A percentile compares a stretch with the other conserved stretches of the same genome.
Evolutionary conservation across 139 green algal genomes (phyloP).

Genomic region (Deuterostichococcus epilithicus): DNA sequence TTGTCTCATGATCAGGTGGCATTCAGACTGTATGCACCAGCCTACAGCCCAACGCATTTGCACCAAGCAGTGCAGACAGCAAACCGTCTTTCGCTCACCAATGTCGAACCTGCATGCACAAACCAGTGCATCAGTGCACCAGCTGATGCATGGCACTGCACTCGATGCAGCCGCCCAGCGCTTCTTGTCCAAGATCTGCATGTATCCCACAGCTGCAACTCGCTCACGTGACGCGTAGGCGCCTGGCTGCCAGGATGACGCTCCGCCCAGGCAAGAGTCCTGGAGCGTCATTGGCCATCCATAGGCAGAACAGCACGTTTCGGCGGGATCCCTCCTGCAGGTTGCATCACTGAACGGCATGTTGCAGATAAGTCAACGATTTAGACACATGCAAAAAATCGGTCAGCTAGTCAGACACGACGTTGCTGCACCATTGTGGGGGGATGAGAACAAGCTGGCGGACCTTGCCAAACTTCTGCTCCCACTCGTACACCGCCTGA

Average conservation of each 20-base stretch:
- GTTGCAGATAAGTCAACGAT: background rate
- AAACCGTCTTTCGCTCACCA: background rate
- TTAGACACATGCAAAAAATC: background rate
- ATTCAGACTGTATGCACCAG: too few species aligned
- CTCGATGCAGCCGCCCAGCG: too few species aligned
- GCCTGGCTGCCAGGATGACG: background rate
- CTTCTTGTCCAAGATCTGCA: too few species aligned
- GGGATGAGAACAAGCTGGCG: background rate
- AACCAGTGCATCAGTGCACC: background rate
- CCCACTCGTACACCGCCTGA: constrained; percentile 43
- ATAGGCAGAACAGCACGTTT: background rate
- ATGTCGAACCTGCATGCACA: background rate
- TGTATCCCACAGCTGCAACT: background rate
- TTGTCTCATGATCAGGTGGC: too few species aligned
- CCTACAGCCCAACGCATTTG: too few species aligned
- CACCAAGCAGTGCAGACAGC: too few species aligned
- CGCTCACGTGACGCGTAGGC: background rate
- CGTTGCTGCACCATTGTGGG: background rate
- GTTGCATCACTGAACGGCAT: background rate
- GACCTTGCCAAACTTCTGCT: constrained; percentile 59
- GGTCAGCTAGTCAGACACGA: too few species aligned
- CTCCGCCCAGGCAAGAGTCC: background rate
- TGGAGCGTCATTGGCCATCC: background rate
- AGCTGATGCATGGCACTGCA: too few species aligned
- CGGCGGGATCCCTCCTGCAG: background rate